Percentiles rank a stretch among this genome's conserved stretches.
These are phyloP conservation scores for Diaporthe amygdali DNA, from an alignment of 2,329 filamentous ascomycete genomes.

Conservation along the genomic window DNA sequence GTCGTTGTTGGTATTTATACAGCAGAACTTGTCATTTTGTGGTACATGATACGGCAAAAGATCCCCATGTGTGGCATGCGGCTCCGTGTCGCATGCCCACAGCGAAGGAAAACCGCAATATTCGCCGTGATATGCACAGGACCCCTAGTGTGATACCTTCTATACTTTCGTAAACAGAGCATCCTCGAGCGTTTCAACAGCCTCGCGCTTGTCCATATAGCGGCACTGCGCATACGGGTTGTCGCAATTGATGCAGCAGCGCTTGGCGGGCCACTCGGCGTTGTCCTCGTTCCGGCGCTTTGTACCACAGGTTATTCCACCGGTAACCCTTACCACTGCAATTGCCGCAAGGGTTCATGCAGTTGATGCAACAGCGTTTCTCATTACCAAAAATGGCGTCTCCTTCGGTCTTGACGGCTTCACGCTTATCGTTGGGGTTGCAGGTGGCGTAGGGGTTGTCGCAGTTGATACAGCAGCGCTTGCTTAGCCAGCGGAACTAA, in stretches of 20 bases:
- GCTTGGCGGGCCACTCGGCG: not conserved
- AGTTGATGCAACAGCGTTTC: not conserved
- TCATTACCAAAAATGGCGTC: not conserved
- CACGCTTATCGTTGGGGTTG: not conserved
- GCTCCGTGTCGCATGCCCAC: too few species aligned
- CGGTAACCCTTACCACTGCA: not conserved
- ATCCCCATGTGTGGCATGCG: too few species aligned
- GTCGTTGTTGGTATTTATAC: too few species aligned
- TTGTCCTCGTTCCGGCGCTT: not conserved
- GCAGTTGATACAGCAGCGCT: not conserved
- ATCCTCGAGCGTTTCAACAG: not conserved
- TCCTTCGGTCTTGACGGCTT: not conserved
- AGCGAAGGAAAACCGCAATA: too few species aligned
- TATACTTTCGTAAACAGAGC: not conserved
- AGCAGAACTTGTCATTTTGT: too few species aligned
- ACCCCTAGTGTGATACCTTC: not conserved
- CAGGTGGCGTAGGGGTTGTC: not conserved
- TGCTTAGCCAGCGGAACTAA: not conserved
- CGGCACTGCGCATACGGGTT: not conserved
- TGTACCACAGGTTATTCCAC: not conserved
- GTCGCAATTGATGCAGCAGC: not conserved
- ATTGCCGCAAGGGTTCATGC: not conserved
- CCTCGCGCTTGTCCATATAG: not conserved
- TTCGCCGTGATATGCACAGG: not conserved
- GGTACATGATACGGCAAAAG: too few species aligned